Conservation (phyloP, 306 rosid genomes). For the Cucurbita moschata region DNA sequence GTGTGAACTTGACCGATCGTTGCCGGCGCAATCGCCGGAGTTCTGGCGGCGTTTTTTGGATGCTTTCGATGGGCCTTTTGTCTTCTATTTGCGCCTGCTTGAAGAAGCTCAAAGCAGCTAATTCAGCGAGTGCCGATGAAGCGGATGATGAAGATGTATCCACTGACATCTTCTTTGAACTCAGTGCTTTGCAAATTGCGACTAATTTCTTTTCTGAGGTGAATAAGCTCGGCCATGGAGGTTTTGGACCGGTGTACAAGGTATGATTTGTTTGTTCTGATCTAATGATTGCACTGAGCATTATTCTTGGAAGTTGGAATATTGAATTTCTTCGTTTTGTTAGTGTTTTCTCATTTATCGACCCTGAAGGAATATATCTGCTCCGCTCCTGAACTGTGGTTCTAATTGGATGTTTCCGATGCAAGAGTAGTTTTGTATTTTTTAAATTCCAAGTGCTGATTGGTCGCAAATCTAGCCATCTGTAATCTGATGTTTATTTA, state of each 20-base stretch:
- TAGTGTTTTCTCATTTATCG: background rate
- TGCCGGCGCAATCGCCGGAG: background rate
- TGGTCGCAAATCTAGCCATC: background rate
- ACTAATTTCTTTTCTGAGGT: slow-evolving; percentile 56
- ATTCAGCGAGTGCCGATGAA: slow-evolving; percentile 7
- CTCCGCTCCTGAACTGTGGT: background rate
- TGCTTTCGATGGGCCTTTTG: slow-evolving; percentile 28
- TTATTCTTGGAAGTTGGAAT: background rate
- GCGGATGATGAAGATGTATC: slow-evolving; percentile 16
- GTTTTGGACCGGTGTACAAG: slow-evolving; percentile 91
- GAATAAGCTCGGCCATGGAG: slow-evolving; percentile 81
- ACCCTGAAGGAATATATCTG: background rate
- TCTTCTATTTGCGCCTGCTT: slow-evolving; percentile 27
- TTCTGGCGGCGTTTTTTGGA: background rate
- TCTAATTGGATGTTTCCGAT: background rate
- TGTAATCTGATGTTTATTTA: background rate
- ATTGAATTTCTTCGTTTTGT: background rate
- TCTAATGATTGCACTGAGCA: too few relatives aligned
- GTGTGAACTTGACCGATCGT: background rate
- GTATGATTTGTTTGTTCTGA: slow-evolving; percentile 9
- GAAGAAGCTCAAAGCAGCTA: slow-evolving; percentile 6
- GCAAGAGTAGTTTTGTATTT: background rate
- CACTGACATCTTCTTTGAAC: slow-evolving; percentile 33
- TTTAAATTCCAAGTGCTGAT: background rate
- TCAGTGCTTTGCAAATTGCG: slow-evolving; percentile 52